Conservation (phyloP, 2,329 filamentous ascomycete genomes). For the Cryphonectria radicalis region DNA sequence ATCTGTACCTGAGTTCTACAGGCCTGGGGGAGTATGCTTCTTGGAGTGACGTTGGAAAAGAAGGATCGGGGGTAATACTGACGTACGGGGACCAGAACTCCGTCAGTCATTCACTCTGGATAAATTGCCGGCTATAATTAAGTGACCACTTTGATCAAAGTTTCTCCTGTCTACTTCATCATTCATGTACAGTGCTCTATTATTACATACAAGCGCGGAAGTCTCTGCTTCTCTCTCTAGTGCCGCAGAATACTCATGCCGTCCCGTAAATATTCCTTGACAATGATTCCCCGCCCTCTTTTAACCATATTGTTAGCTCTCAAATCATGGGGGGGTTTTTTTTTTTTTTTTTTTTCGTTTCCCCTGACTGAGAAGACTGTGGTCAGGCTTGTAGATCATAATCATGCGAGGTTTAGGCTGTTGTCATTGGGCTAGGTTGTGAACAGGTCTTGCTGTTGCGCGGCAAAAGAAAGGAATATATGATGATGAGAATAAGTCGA, state of each 20-base stretch:
- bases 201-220: neutral
- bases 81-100: neutral
- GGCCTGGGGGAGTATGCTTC: neutral
- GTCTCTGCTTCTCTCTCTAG: neutral
- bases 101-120: constrained; percentile 11
- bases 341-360: too few species aligned
- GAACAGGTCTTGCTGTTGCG: neutral
- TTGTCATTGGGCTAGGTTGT: neutral
- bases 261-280: neutral
- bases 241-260: neutral
- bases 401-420: neutral
- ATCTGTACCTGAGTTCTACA: neutral
- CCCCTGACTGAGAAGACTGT: too few species aligned
- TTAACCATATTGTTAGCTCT: neutral
- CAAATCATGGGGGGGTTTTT: too few species aligned
- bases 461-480: too few species aligned
- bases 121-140: constrained; percentile 15
- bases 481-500: too few species aligned
- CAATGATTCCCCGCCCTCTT: neutral
- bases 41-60: constrained; percentile 16
- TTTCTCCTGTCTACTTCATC: neutral
- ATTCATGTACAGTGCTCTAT: neutral
- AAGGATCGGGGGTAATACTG: neutral
- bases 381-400: neutral
- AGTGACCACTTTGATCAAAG: neutral